Base-by-base conservation (phyloP, 345 rosid genomes). In the Aquilaria malaccensis region DNA sequence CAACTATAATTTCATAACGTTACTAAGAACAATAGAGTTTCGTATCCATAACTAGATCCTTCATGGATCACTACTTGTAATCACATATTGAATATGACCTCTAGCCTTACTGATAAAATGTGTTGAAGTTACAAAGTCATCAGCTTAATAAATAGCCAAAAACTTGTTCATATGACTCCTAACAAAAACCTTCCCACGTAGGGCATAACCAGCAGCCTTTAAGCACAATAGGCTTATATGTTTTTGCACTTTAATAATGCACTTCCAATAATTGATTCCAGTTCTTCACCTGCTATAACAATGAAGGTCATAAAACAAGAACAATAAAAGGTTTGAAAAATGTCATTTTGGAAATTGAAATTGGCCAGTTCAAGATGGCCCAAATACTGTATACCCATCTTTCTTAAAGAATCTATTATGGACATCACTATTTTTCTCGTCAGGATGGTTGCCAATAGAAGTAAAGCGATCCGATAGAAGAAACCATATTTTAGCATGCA, bases 231-330 rank as follows among this genome's bases (percentile, higher is more conserved):
- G 22, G 22, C 22, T 22, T 22, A 22, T 22, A 22, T 22, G 22
- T 22, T 22, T 22, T 22, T 22, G 22, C 22, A 22, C 22, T 22
- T 22, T 22, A 22, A 22, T 22, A 89, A 89, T 62, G 97, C 87
- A 73, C 82, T 87, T 69, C 87, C 97, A 78, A 87, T 92, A 70
- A 90, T 90, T n/a, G 88, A 75, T 76, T 90, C 95, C 70, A 81
- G 56, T 56, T 85, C 88, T 71, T 90, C 92, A 57, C 85, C 97
- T 71, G 95, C 97, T 48, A 95, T 83, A 14, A 95, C 97, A 7
- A 92, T 87, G 73, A 86, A 86, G 65, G 81, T 73, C 93, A 86
- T 86, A 69, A 86, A 67, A 86, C 89, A 59, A 86, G 83, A 55
- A 86, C 79, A 60, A 86, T 89, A 73, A 86, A 86, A 30, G 89